These are phyloP conservation scores for Onygenales sp. DNA, from an alignment of 2,329 filamentous ascomycete species.

Conservation along the genomic window DNA sequence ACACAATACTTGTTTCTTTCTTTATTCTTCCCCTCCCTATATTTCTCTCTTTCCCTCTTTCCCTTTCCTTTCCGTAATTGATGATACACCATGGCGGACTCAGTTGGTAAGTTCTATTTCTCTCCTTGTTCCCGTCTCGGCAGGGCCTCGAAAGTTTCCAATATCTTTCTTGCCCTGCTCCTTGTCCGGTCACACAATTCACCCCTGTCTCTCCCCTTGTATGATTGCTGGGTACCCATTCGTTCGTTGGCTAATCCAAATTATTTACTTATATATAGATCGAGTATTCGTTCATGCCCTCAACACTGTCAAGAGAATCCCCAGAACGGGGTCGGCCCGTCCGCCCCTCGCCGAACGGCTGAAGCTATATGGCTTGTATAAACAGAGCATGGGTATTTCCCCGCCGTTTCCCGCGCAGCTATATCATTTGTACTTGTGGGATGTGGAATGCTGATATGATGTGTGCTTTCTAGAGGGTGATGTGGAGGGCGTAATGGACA, in stretches of 20 bases:
- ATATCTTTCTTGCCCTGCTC: not conserved
- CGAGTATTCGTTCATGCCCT: constrained; percentile 98
- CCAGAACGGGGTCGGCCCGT: constrained; percentile 80
- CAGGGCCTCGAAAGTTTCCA: too few species aligned
- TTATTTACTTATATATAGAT: constrained; percentile 46
- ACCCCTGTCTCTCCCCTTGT: not conserved
- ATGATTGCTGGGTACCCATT: not conserved
- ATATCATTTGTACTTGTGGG: not conserved
- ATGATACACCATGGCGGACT: constrained; percentile 33
- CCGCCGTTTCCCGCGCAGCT: not conserved
- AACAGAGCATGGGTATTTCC: constrained; percentile 74
- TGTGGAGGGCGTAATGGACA: constrained; percentile 86
- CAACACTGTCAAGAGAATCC: constrained; percentile 96
- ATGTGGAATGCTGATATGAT: constrained; percentile 10
- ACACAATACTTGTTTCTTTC: too few species aligned
- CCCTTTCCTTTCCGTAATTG: not conserved
- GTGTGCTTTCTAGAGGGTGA: constrained; percentile 61
- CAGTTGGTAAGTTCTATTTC: constrained; percentile 30
- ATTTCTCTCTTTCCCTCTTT: too few species aligned
- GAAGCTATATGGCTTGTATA: constrained; percentile 94
- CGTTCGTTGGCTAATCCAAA: not conserved
- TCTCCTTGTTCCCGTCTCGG: too few species aligned
- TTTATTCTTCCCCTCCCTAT: too few species aligned
- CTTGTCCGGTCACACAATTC: not conserved
- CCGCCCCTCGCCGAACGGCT: constrained; percentile 78